Evolutionary conservation across 331 rosid species (phyloP), one percentile per base, ranked within the genome.

Genomic region (Rosa hybrid): DNA sequence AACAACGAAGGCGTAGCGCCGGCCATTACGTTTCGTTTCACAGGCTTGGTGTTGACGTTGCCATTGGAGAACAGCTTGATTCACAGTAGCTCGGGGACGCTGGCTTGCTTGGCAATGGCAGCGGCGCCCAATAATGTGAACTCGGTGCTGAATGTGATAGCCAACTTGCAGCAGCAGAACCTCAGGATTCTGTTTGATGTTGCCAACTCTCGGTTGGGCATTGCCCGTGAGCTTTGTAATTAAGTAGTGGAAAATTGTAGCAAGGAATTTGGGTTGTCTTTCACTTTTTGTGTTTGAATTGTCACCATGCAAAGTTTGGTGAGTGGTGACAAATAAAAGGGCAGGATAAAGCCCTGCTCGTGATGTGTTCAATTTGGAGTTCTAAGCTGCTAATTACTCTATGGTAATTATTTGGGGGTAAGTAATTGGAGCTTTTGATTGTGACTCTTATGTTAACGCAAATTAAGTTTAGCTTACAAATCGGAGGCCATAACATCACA

Each of bases 21-120:
- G 0, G 2, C 45, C 4, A 65, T 95, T 1, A 88, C 93, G 4
- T 76, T 95, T 0, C 94, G 85, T 53, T 89, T 95, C 44, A 81
- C 82, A 0, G 97, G 87, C 25, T 75, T 95, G 89, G 89, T 90
- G 62, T 72, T 95, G 87, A 84, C 17, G 64, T 70, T 95, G 77
- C 96, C 99, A 0, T 0, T 84, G 86, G 98, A 95, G 81, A 95
- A 93, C 62, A 91, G 89, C 68, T 83, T 95, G 86, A 95, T 95
- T 5, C 99, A 95, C 30, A 95, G 99, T 77, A 90, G 92, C 48
- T 82, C 99, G 0, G 98, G 98, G 45, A 74, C 90, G 56, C 21
- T 93, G 77, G 93, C 99, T 27, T 95, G 98, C 73, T 83, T 95
- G 82, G 94, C 99, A 0, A 95, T 95, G 97, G 96, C 96, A 25